A percentile compares a stretch with the other conserved stretches of the same genome.
phyloP scores from a whole-genome alignment of 192 early-diverging fungal species.

The Linnemannia hyalina region DNA sequence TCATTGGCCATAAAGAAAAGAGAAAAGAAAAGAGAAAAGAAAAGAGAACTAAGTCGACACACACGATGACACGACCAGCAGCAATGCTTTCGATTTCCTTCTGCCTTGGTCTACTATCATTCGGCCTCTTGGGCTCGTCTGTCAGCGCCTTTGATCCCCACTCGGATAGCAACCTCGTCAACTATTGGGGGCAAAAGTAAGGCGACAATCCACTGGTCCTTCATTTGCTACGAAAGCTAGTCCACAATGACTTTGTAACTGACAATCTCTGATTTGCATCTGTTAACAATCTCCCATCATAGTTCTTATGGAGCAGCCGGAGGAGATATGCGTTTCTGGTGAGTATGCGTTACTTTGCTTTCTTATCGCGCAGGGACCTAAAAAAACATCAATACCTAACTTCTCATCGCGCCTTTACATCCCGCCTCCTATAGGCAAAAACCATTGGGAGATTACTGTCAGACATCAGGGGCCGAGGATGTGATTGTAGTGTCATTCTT shows the following conservation, averaged over 20 bases:
- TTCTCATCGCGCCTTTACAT: background rate
- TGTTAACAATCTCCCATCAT: conserved; percentile 11
- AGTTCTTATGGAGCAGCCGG: conserved; percentile 68
- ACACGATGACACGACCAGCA: background rate
- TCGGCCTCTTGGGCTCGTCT: conserved; percentile 9
- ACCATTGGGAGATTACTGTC: conserved; percentile 71
- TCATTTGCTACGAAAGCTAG: background rate
- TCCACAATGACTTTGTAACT: background rate
- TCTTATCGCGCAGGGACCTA: background rate
- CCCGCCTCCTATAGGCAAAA: conserved; percentile 37
- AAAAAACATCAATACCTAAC: too few species aligned
- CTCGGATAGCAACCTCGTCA: conserved; percentile 66
- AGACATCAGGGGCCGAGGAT: conserved; percentile 62
- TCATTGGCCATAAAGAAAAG: background rate
- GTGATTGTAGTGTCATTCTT: conserved; percentile 73
- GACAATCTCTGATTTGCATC: background rate
- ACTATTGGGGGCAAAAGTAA: conserved; percentile 69
- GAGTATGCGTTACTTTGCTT: background rate
- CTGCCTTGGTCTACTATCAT: background rate
- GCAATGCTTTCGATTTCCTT: background rate
- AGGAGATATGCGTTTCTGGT: conserved; percentile 51
- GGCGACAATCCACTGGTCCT: background rate
- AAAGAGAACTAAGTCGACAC: background rate
- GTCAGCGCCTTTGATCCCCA: conserved; percentile 62
- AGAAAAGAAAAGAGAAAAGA: background rate